These are phyloP conservation scores for Mrakia frigida DNA, from an alignment of 768 basidiomycete genomes.

Conservation along the genomic window DNA sequence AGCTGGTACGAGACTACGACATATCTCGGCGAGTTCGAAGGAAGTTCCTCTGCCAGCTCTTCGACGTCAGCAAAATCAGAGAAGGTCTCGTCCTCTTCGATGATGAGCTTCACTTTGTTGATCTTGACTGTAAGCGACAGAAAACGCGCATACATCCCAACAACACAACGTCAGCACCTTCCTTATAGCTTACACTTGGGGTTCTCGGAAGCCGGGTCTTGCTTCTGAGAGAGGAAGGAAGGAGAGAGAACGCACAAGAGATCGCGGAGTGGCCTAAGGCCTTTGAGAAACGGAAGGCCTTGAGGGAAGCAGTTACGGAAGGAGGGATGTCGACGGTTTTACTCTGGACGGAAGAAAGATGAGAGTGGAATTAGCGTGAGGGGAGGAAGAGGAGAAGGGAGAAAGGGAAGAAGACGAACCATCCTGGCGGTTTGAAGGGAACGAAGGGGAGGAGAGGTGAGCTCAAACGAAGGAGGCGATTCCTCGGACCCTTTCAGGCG, in stretches of 20 bases:
- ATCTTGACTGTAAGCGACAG: constrained; percentile 16
- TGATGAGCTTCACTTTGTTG: constrained; percentile 19
- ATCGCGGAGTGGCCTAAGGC: not conserved
- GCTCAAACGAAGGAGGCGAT: not conserved
- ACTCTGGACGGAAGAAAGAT: not conserved
- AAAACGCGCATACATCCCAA: too few species aligned
- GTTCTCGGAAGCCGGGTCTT: too few species aligned
- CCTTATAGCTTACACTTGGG: too few species aligned
- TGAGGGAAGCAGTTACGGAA: not conserved
- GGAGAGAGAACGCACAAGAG: not conserved
- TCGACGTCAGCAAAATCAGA: constrained; percentile 15
- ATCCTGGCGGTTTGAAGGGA: not conserved
- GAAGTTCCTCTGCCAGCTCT: constrained; percentile 28
- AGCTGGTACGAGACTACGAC: constrained; percentile 22
- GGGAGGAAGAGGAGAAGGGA: not conserved
- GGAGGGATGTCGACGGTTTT: constrained; percentile 25
- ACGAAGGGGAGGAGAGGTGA: not conserved
- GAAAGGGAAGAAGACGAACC: not conserved
- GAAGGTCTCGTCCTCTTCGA: constrained; percentile 17
- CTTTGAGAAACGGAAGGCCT: constrained; percentile 13
- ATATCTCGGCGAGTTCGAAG: constrained; percentile 24
- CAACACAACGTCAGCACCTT: too few species aligned
- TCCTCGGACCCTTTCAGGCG: too few species aligned
- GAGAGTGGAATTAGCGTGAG: not conserved
- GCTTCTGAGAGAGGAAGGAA: too few species aligned